Evolutionary conservation across 1,139 yeast species (phyloP).

Genomic region (Blastobotrys petasosporus): DNA sequence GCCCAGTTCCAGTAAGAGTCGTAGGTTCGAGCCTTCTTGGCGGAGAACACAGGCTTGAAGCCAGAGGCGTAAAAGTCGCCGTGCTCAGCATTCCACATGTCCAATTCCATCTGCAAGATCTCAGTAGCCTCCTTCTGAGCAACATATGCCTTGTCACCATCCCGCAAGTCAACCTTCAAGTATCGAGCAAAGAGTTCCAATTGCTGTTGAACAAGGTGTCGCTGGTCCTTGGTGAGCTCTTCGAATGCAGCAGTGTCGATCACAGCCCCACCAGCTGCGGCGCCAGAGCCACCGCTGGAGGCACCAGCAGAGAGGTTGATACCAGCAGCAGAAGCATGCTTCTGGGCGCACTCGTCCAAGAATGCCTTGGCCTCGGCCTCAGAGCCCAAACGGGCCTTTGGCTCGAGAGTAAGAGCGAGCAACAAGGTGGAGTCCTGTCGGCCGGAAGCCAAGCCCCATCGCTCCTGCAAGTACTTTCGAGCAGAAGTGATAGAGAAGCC

Average conservation of each 20-base stretch:
- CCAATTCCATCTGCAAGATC: slow-evolving; percentile 81
- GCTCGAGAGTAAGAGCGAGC: slow-evolving; percentile 81
- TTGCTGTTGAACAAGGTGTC: slow-evolving; percentile 87
- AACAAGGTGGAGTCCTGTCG: slow-evolving; percentile 90
- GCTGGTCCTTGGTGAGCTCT: slow-evolving; percentile 86
- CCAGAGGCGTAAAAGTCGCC: slow-evolving; percentile 95
- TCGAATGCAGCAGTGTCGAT: slow-evolving; percentile 96
- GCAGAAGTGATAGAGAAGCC: slow-evolving; percentile 90
- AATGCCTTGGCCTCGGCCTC: slow-evolving; percentile 88
- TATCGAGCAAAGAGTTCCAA: slow-evolving; percentile 92
- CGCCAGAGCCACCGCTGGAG: slow-evolving; percentile 47
- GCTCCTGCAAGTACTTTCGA: slow-evolving; percentile 81
- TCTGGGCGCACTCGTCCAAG: slow-evolving; percentile 74
- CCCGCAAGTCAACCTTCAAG: slow-evolving; percentile 83
- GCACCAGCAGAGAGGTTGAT: slow-evolving; percentile 66
- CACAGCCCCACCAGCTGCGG: slow-evolving; percentile 75
- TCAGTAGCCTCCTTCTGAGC: slow-evolving; percentile 85
- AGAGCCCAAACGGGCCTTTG: slow-evolving; percentile 76
- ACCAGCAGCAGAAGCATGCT: slow-evolving; percentile 80
- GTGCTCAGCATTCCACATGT: slow-evolving; percentile 87
- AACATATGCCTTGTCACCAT: slow-evolving; percentile 80
- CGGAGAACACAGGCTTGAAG: slow-evolving; percentile 81
- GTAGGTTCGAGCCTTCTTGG: slow-evolving; percentile 89
- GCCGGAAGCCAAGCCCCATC: slow-evolving; percentile 89
- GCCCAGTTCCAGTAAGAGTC: slow-evolving; percentile 99